These are phyloP conservation scores for Pseudonectria foliicola DNA, from an alignment of 2,329 filamentous ascomycete species.

Conservation along the genomic window DNA sequence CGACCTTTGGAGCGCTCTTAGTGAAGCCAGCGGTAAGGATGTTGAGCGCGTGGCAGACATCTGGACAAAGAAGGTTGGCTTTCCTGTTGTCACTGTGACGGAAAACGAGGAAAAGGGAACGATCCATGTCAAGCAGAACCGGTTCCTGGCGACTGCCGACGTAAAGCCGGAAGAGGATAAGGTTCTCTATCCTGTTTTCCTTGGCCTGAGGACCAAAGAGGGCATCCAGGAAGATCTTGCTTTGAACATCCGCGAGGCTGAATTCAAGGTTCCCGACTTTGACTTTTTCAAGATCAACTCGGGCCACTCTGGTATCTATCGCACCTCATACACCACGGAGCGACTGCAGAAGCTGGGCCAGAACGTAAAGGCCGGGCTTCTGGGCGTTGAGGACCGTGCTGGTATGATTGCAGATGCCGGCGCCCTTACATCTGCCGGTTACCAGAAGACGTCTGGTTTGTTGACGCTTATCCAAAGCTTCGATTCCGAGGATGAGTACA, in stretches of 20 bases:
- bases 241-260: constrained; percentile 53
- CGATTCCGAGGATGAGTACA: constrained; percentile 74
- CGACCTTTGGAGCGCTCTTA: constrained; percentile 83
- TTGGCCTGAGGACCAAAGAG: constrained; percentile 77
- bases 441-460: constrained; percentile 87
- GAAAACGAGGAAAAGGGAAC: constrained; percentile 55
- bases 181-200: constrained; percentile 81
- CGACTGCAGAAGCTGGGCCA: constrained; percentile 81
- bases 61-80: constrained; percentile 96
- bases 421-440: constrained; percentile 80
- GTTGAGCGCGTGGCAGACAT: constrained; percentile 87
- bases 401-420: constrained; percentile 94
- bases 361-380: constrained; percentile 63
- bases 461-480: constrained; percentile 81
- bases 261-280: constrained; percentile 68
- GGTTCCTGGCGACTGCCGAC: constrained; percentile 86
- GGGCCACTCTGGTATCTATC: constrained; percentile 87
- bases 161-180: constrained; percentile 89
- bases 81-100: constrained; percentile 81
- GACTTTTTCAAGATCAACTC: constrained; percentile 98
- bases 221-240: constrained; percentile 73
- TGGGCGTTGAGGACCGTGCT: constrained; percentile 84
- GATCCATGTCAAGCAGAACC: constrained; percentile 88
- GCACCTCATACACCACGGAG: constrained; percentile 78
- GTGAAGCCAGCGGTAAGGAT: constrained; percentile 83